These are phyloP conservation scores for Aspergillus brunneoviolaceus DNA, from an alignment of 2,329 filamentous ascomycete species.

Conservation along the genomic window DNA sequence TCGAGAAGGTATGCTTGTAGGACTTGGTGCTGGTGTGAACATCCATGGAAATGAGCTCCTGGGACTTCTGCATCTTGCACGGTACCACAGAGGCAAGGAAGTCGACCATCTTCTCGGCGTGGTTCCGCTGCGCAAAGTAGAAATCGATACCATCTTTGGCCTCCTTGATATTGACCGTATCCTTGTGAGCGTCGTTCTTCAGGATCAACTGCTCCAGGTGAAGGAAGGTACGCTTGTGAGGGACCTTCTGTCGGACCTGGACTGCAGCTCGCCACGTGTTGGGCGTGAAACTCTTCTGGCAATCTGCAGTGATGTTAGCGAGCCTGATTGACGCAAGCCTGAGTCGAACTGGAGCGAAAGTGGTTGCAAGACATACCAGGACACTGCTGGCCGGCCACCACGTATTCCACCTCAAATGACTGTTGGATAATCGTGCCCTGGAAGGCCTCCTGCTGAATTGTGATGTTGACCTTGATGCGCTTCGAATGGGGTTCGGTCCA, in stretches of 20 bases:
- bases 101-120: conserved; percentile 89
- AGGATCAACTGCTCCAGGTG: conserved; percentile 92
- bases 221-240: conserved; percentile 84
- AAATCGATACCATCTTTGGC: conserved; percentile 95
- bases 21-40: conserved; percentile 85
- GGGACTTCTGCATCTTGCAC: conserved; percentile 76
- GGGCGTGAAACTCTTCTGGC: conserved; percentile 91
- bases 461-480: conserved; percentile 91
- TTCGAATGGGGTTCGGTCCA: conserved; percentile 98
- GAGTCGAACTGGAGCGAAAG: not conserved
- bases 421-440: conserved; percentile 76
- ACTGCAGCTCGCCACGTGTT: conserved; percentile 94
- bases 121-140: conserved; percentile 84
- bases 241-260: conserved; percentile 94
- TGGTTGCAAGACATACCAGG: conserved; percentile 40
- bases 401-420: conserved; percentile 89
- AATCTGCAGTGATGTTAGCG: conserved; percentile 54
- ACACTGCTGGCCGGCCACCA: conserved; percentile 89
- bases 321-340: not conserved
- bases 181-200: conserved; percentile 85
- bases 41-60: conserved; percentile 91
- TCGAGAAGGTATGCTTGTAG: conserved; percentile 92
- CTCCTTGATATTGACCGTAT: conserved; percentile 98
- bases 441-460: conserved; percentile 73
- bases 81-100: conserved; percentile 82